Base-by-base conservation (phyloP, 371 early-diverging fungal species). In the Thermomucor indicae-seudaticae region DNA sequence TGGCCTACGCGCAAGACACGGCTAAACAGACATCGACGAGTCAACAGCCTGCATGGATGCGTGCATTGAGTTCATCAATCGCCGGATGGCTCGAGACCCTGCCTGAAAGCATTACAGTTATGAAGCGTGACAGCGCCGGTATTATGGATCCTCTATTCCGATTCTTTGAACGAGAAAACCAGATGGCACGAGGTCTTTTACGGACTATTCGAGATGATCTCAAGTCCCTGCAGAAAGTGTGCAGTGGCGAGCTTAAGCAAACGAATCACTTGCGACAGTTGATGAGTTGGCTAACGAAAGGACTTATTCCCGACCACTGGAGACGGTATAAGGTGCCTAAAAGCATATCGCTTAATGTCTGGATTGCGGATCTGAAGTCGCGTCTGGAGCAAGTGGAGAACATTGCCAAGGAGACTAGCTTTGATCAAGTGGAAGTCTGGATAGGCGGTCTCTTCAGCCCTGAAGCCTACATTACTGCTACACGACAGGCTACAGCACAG, bases 381-480 rank as follows among this genome's bases (percentile, higher is more conserved):
- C 84, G 94, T 24, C 60, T 95, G 14, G 76, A 69, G 7, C 92
- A 93, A 64, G 72, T 88, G 8, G 67, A 69, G 20, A 41, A 28
- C 0, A 62, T 91, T 22, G 73, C 83, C 0, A 61, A 72, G n/a
- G 71, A 69, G 19, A 53, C 43, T 5, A 49, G 51, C 0, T 69
- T 77, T 52, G 70, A 70, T 19, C 27, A 53, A 19, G 48, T 70
- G 4, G 65, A 69, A 41, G 74, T 96, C 14, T 90, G 92, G 88
- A 60, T 95, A 23, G 96, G 96, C 29, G 93, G 92, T 1, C 60
- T 95, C 22, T 88, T 95, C 69, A 84, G 83, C 40, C 95, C 96
- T 22, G 93, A 95, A 67, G 96, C 96, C 2, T 95, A 84, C 55
- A 72, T 95, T 16, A 95, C 95, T 0, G 96, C 95, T 16, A 89